These are phyloP conservation scores for Erodium texanum DNA, from an alignment of 441 rosid genomes.

Conservation along the genomic window DNA sequence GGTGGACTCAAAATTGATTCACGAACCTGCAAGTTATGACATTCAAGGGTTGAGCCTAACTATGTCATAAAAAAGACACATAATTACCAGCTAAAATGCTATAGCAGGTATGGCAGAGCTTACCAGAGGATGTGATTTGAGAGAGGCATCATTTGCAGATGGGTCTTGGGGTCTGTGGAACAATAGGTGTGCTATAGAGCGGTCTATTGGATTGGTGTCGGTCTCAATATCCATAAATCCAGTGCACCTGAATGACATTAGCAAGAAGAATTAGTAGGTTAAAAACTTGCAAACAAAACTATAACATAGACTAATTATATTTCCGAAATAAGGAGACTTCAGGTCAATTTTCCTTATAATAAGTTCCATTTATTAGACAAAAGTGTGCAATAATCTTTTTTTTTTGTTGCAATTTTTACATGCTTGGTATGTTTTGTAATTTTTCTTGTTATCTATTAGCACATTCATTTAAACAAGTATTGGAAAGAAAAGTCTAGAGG, in stretches of 20 bases:
- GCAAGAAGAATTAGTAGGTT: too few species aligned
- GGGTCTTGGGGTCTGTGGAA: conserved; percentile 75
- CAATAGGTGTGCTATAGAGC: conserved; percentile 78
- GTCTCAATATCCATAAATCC: conserved; percentile 72
- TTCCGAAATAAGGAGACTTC: too few species aligned
- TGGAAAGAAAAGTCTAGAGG: conserved; percentile 1
- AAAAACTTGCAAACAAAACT: too few species aligned
- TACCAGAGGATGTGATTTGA: conserved; percentile 44
- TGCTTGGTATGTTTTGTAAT: not conserved
- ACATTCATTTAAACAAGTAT: not conserved
- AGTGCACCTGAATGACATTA: conserved; percentile 42
- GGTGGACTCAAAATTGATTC: conserved; percentile 37
- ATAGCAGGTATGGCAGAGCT: conserved; percentile 12
- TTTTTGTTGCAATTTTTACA: not conserved
- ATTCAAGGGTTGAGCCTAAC: not conserved
- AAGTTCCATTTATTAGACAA: not conserved
- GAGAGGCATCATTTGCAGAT: conserved; percentile 33
- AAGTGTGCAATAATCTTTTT: not conserved
- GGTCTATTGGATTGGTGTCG: conserved; percentile 82
- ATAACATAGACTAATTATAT: too few species aligned
- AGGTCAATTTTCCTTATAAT: too few species aligned
- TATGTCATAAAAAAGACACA: not conserved
- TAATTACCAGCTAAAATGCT: conserved; percentile 11
- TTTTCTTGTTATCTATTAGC: not conserved
- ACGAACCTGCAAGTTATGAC: conserved; percentile 33